Percentiles rank a stretch among this genome's conserved stretches.
These are phyloP conservation scores for Colletotrichum euphorbiae DNA, from an alignment of 2,329 filamentous ascomycete genomes.

Conservation along the genomic window DNA sequence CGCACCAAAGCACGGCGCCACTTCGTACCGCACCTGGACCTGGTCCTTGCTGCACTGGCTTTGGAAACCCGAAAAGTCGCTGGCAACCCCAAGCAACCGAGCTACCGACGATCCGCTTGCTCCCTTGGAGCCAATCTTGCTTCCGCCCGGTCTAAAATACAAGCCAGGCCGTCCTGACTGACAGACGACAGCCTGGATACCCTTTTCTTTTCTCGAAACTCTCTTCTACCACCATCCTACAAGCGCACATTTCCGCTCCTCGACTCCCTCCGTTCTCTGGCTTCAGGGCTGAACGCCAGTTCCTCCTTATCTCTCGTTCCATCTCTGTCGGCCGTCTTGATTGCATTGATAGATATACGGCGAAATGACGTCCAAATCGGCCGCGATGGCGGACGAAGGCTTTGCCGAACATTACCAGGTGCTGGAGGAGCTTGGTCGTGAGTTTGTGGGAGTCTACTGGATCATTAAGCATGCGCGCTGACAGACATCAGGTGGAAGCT, in stretches of 20 bases:
- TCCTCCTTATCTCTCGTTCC: conserved; percentile 35
- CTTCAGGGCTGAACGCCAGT: conserved; percentile 32
- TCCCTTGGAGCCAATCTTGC: conserved; percentile 31
- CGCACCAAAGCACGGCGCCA: neutral
- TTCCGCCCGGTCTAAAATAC: conserved; percentile 35
- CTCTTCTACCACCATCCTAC: conserved; percentile 27
- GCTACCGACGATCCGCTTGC: conserved; percentile 33
- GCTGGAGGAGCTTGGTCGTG: conserved; percentile 94
- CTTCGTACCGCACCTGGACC: conserved; percentile 16
- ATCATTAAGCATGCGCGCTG: conserved; percentile 8
- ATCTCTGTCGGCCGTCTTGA: conserved; percentile 24
- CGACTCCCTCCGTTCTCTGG: conserved; percentile 36
- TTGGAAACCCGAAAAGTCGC: conserved; percentile 26
- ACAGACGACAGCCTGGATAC: conserved; percentile 38
- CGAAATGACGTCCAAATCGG: conserved; percentile 38
- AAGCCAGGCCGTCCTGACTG: conserved; percentile 39
- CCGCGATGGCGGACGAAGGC: conserved; percentile 67
- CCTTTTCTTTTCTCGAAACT: conserved; percentile 39
- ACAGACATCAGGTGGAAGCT: conserved; percentile 79
- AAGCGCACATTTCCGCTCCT: conserved; percentile 20
- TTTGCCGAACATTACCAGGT: conserved; percentile 93
- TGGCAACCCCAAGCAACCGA: conserved; percentile 30
- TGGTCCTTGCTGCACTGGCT: conserved; percentile 25
- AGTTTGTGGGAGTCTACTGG: conserved; percentile 52
- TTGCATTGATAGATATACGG: conserved; percentile 16